phyloP scores from a whole-genome alignment of 495 filamentous ascomycete species.

The Penicillium samsonianum region DNA sequence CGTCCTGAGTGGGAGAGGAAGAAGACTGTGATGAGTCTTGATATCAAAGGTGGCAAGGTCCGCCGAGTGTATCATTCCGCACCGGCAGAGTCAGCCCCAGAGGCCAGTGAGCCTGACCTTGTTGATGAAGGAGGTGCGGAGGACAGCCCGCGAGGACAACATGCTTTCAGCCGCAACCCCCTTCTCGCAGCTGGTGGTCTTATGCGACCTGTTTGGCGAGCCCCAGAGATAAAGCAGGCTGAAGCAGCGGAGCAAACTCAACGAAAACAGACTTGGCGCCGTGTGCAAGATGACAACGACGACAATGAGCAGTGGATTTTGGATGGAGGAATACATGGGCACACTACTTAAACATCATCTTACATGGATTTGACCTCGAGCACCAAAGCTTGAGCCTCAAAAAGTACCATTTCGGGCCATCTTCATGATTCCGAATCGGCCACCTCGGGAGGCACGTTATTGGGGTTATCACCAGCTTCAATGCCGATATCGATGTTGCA shows the following conservation, averaged over 20 bases:
- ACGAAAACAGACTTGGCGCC: slow-evolving; percentile 67
- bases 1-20: slow-evolving; percentile 93
- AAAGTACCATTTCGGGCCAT: background rate
- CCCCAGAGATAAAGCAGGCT: slow-evolving; percentile 47
- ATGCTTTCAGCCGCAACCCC: slow-evolving; percentile 82
- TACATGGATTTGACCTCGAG: background rate
- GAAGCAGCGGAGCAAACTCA: slow-evolving; percentile 42
- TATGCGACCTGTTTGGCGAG: slow-evolving; percentile 75
- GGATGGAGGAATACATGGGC: slow-evolving; percentile 75
- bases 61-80: slow-evolving; percentile 67
- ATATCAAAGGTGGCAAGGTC: slow-evolving; percentile 74
- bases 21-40: slow-evolving; percentile 81
- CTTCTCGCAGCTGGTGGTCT: slow-evolving; percentile 67
- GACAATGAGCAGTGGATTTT: slow-evolving; percentile 93
- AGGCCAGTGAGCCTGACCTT: slow-evolving; percentile 39
- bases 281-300: slow-evolving; percentile 87
- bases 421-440: background rate
- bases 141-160: slow-evolving; percentile 35
- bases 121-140: slow-evolving; percentile 38
- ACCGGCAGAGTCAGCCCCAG: slow-evolving; percentile 28
- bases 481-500: background rate
- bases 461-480: background rate
- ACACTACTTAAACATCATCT: slow-evolving; percentile 17
- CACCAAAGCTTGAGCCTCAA: background rate
- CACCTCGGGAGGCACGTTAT: background rate